phyloP scores from a whole-genome alignment of 305 asterid genomes.

The Solanum hybrid region DNA sequence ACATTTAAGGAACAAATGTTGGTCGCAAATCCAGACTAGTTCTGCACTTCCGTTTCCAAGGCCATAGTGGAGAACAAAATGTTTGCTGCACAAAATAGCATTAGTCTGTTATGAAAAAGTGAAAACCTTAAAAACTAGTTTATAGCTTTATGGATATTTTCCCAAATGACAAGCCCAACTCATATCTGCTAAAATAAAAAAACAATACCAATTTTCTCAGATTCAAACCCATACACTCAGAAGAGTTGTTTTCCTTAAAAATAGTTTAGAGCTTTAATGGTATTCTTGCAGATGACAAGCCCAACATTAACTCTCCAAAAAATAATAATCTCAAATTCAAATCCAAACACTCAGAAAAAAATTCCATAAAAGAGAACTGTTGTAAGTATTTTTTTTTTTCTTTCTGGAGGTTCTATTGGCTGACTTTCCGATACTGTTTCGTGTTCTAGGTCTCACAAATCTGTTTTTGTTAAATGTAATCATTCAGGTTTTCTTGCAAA shows the following conservation, averaged over 20 bases:
- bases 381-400: neutral
- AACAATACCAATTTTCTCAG: neutral
- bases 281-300: neutral
- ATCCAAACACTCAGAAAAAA: neutral
- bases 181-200: neutral
- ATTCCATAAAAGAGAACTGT: neutral
- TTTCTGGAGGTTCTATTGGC: neutral
- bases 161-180: neutral
- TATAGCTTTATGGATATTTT: neutral
- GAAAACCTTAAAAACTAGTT: neutral
- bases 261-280: neutral
- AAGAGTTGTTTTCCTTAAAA: neutral
- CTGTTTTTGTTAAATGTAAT: neutral
- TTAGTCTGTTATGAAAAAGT: neutral
- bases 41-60: neutral
- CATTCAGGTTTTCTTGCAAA: neutral
- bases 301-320: neutral
- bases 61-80: neutral
- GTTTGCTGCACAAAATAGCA: neutral
- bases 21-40: neutral
- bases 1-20: neutral
- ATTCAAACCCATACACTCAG: neutral
- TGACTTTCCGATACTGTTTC: neutral
- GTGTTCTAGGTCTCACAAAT: neutral
- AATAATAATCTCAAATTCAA: neutral